Evolutionary conservation across 805 yeast genomes (phyloP), one percentile per base, ranked within the genome.

Genomic region (Metschnikowia colocasiae): DNA sequence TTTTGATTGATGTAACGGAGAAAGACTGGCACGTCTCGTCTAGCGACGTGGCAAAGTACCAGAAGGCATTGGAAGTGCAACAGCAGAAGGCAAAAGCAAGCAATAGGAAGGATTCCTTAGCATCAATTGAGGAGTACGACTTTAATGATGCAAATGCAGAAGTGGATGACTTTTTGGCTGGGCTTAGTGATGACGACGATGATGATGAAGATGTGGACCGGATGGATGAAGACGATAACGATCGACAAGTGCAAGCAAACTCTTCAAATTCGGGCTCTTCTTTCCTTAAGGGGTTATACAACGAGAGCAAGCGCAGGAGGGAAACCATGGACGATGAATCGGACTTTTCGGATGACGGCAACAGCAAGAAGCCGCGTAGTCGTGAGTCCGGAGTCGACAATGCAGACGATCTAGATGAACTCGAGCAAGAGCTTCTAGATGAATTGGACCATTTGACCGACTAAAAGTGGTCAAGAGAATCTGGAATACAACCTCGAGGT

Each of bases 111-210:
- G 67, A 70, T 50, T 62, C 68, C 1, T 53, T 61, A 6, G 54
- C 60, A 6, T 60, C 67, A 1, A 51, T 68, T 16, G 62, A 69
- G 45, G 77, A 59, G 44, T 60, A 74, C 56, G 66, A 68, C 58
- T 57, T 68, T 53, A 72, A 67, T 18, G 74, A 70, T 6, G 77
- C 74, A 10, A 71, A 65, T 44, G 69, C 68, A 32, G 78, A 69
- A 45, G 79, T 68, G 4, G 76, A 70, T 53, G 81, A 76, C 39
- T 75, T 76, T 51, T 62, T 77, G 25, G 82, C 76, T 1, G 75
- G 63, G 20, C 56, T 68, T 29, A 69, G 74, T 40, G 74, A 67
- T 16, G 72, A 63, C 30, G 73, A 67, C 22, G 36, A 33, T 16
- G 72, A 63, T 30, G 73, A 67, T 27, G 27, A 25, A 25, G 67